Evolutionary conservation across 768 basidiomycete genomes (phyloP).

Genomic region (Mycena latifolia): DNA sequence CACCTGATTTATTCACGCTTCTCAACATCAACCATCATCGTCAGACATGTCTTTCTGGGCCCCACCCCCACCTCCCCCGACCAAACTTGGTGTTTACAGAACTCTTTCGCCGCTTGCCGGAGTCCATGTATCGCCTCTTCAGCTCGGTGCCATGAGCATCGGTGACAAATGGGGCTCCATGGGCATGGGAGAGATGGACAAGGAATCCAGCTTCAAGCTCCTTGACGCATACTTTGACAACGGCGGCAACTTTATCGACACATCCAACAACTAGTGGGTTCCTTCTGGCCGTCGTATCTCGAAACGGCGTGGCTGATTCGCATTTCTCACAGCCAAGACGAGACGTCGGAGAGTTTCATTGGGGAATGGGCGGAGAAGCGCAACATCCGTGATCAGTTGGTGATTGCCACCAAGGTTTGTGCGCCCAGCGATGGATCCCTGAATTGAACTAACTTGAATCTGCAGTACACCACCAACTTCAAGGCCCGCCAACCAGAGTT

Average conservation of each 20-base stretch:
- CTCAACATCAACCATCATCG: background rate
- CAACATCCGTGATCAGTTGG: slow-evolving; percentile 60
- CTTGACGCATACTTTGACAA: slow-evolving; percentile 30
- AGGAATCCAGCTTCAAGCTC: slow-evolving; percentile 32
- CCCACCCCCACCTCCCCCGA: slow-evolving; percentile 36
- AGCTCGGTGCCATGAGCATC: slow-evolving; percentile 54
- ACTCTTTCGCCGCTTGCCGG: slow-evolving; percentile 49
- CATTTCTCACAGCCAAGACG: slow-evolving; percentile 56
- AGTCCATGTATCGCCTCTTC: slow-evolving; percentile 53
- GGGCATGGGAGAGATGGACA: slow-evolving; percentile 46
- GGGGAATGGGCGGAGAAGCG: slow-evolving; percentile 66
- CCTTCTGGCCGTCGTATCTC: background rate
- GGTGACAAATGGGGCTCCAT: slow-evolving; percentile 47
- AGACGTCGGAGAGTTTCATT: slow-evolving; percentile 64
- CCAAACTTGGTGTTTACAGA: slow-evolving; percentile 48
- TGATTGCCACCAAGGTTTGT: slow-evolving; percentile 63
- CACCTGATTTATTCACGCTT: no score
- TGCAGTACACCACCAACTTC: slow-evolving; percentile 34
- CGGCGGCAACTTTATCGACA: slow-evolving; percentile 33
- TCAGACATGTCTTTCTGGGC: slow-evolving; percentile 5
- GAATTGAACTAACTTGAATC: background rate
- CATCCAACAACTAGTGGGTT: slow-evolving; percentile 27
- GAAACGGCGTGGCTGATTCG: background rate
- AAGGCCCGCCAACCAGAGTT: slow-evolving; percentile 40
- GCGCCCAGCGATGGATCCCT: slow-evolving; percentile 22